Evolutionary conservation across 1,284 basidiomycete genomes (phyloP).

Genomic region (Flammula alnicola): DNA sequence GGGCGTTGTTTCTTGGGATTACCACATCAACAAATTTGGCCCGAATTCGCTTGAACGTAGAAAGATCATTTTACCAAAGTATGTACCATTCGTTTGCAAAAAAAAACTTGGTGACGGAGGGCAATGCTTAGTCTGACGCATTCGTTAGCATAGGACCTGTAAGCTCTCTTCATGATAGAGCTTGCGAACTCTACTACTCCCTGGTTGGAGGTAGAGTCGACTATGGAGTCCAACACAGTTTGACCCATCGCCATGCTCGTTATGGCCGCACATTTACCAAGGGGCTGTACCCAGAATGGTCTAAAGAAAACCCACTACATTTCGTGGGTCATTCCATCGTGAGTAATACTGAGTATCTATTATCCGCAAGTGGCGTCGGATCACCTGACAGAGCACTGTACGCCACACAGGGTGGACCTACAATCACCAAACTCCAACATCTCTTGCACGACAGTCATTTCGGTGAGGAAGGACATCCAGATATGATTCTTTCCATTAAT

Average conservation of each 20-base stretch:
- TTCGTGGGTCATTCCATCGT: slow-evolving; percentile 62
- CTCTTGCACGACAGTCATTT: slow-evolving; percentile 48
- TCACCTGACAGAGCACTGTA: too few species aligned
- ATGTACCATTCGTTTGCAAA: slow-evolving; percentile 18
- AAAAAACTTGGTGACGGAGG: neutral
- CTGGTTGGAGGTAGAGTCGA: slow-evolving; percentile 53
- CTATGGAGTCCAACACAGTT: slow-evolving; percentile 24
- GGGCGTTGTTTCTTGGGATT: slow-evolving; percentile 48
- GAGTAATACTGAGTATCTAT: slow-evolving; percentile 19
- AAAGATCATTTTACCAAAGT: slow-evolving; percentile 28
- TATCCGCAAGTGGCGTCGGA: too few species aligned
- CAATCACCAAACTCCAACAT: slow-evolving; percentile 51
- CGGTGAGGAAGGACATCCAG: slow-evolving; percentile 39
- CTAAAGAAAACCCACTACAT: slow-evolving; percentile 46
- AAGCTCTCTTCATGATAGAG: slow-evolving; percentile 60
- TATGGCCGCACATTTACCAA: slow-evolving; percentile 45
- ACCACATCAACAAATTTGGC: slow-evolving; percentile 30
- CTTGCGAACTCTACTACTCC: slow-evolving; percentile 61
- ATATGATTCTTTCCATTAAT: slow-evolving; percentile 53
- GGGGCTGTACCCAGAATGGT: slow-evolving; percentile 57
- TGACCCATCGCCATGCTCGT: slow-evolving; percentile 40
- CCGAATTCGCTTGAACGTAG: slow-evolving; percentile 38
- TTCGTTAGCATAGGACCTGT: slow-evolving; percentile 52
- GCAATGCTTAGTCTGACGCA: slow-evolving; percentile 1
- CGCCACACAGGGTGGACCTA: slow-evolving; percentile 48